Base-by-base conservation (phyloP, 345 rosid genomes). In the Kandelia obovata region DNA sequence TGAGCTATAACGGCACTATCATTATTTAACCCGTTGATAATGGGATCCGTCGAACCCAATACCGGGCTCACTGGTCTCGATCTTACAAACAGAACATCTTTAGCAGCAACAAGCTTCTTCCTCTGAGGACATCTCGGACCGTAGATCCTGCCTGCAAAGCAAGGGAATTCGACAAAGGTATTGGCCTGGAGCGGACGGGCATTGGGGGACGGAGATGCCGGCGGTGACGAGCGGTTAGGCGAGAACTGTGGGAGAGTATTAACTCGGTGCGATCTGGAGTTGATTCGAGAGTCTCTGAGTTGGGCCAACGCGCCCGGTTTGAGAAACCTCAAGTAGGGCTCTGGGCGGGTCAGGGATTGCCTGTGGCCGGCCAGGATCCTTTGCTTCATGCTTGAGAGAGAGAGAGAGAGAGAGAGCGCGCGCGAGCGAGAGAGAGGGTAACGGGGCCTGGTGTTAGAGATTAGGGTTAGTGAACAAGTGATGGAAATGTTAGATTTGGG, bases 231-330 rank as follows among this genome's bases (percentile, higher is more conserved):
- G 49, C 73, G 30, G 49, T 7, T 53, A 30, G 62, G 28, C n/a
- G 64, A 55, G 71, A 75, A 69, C 65, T 64, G 73, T 8, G 65
- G 53, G 65, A 76, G 56, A 19, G 81, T 53, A 67, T 67, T 65
- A 21, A 46, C 60, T 21, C 86, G 75, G 70, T 74, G 83, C 4
- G 83, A 73, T 73, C 81, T 74, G 58, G 83, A 84, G 76, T 78
- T 78, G 80, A 82, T 83, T 56, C 80, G 75, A 0, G 86, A 82
- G 73, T 85, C 89, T 13, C 86, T 58, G 31, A 85, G 82, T 6
- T 75, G 83, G 5, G 89, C 89, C 27, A 85, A 77, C 37, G 86
- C 85, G 4, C 85, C 89, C 0, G 89, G 89, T 32, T 83, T 85
- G 20, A 84, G 84, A 68, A 73, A 82, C 66, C 57, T 78, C 2